Evolutionary conservation across 1,284 basidiomycete species (phyloP).

Genomic region (Phellinidium pouzarii): DNA sequence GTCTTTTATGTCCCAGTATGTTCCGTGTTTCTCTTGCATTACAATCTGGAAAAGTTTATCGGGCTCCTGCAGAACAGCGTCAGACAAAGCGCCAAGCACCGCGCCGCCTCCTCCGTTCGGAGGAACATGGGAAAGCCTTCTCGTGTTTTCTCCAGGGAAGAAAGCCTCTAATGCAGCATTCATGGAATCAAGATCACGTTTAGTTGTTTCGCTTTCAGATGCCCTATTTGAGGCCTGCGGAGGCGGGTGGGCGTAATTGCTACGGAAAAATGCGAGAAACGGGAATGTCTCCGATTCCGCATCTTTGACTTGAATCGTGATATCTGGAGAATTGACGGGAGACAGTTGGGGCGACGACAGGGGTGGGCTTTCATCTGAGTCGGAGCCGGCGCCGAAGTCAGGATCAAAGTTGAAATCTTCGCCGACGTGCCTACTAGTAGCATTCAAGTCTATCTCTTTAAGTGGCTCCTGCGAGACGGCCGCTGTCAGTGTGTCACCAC

Average conservation of each 20-base stretch:
- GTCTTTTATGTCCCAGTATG: constrained; percentile 2
- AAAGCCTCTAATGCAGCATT: neutral
- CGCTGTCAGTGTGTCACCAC: neutral
- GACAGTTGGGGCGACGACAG: neutral
- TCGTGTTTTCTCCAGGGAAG: neutral
- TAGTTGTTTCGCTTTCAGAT: neutral
- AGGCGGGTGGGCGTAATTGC: neutral
- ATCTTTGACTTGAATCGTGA: neutral
- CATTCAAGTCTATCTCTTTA: neutral
- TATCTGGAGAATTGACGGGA: neutral
- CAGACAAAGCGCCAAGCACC: neutral
- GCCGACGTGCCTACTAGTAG: neutral
- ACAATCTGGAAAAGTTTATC: neutral
- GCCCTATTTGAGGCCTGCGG: neutral
- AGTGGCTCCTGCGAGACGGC: neutral
- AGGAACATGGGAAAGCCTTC: neutral
- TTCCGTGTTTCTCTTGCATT: neutral
- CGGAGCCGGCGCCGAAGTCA: neutral
- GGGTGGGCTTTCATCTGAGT: neutral
- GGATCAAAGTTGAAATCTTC: neutral
- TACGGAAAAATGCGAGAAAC: neutral
- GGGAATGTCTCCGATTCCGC: neutral
- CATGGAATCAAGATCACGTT: neutral
- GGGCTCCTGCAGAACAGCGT: neutral
- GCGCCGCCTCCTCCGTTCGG: neutral